phyloP scores from a whole-genome alignment of 441 rosid species.

The Erodium trifolium region DNA sequence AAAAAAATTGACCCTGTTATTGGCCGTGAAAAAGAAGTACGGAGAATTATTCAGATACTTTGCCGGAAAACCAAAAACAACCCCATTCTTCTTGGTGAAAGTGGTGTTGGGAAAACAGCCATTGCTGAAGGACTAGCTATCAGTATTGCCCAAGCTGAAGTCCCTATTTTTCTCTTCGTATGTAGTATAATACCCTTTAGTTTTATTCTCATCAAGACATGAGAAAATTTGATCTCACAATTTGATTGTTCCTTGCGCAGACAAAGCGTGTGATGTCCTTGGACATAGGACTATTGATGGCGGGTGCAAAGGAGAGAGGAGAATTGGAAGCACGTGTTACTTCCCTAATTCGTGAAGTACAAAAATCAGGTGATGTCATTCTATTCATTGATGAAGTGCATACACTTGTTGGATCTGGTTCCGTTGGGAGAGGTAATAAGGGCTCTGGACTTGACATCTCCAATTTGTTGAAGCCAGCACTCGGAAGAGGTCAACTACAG shows the following conservation, averaged over 20 bases:
- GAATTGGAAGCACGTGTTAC: slow-evolving; percentile 78
- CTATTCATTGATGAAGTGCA: slow-evolving; percentile 75
- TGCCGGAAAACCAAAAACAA: slow-evolving; percentile 68
- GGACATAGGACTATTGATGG: slow-evolving; percentile 65
- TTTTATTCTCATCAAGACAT: neutral
- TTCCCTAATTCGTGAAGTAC: slow-evolving; percentile 47
- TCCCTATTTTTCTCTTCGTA: slow-evolving; percentile 66
- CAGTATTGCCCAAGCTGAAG: slow-evolving; percentile 50
- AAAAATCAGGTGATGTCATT: slow-evolving; percentile 59
- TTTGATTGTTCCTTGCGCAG: slow-evolving; percentile 34
- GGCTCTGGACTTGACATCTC: slow-evolving; percentile 81
- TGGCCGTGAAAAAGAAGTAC: slow-evolving; percentile 55
- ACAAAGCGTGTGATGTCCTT: slow-evolving; percentile 58
- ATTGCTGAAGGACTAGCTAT: slow-evolving; percentile 72
- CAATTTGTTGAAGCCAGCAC: slow-evolving; percentile 70
- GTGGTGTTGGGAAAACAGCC: slow-evolving; percentile 81
- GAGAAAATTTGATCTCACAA: slow-evolving; percentile 13
- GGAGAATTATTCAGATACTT: slow-evolving; percentile 58
- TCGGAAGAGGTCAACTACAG: slow-evolving; percentile 79
- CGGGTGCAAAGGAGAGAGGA: slow-evolving; percentile 80
- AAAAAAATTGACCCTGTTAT: slow-evolving; percentile 79
- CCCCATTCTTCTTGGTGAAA: slow-evolving; percentile 77
- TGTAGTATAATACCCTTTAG: slow-evolving; percentile 15
- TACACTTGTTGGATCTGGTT: slow-evolving; percentile 73
- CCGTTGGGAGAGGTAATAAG: slow-evolving; percentile 67